Base-by-base conservation (phyloP, 192 early-diverging fungal species). In the Chytriomyces hyalinus region DNA sequence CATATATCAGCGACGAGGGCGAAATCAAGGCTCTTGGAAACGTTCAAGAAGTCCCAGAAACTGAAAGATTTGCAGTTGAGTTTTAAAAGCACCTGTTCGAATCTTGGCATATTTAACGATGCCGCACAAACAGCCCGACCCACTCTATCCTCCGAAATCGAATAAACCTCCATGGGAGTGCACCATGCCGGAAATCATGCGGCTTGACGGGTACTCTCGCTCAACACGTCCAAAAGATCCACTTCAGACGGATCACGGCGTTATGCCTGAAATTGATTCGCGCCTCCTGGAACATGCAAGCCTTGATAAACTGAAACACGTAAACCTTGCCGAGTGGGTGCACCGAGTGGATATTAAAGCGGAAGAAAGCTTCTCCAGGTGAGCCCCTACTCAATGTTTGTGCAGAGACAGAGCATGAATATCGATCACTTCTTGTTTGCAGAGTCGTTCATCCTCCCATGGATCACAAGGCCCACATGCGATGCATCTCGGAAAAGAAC, bases 131-230 rank as follows among this genome's bases (percentile, higher is more conserved):
- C 13, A 46, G 65, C 57, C 51, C 45, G 50, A 76, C 61, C 67
- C 65, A 59, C 6, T 15, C 26, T 72, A 17, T 48, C 53, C 67
- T 15, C 62, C 6, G 72, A 66, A 73, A 57, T 28, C 46, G 7
- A 57, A 8, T 15, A 11, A 47, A 11, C 64, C 47, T 24, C 73
- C 73, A 7, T 75, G 73, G 73, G 67, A 69, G 24, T 81, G 69
- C 71, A 11, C 48, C 7, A 28, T 10, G 26, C 66, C 76, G 20
- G 79, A 78, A 10, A 81, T 48, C 28, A 84, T 83, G 80, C 62
- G 67, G 11, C 74, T 82, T 5, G 82, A 84, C 68, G 85, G 83
- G n/a, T 87, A 83, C 78, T 76, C 83, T 22, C 76, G 83, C 15
- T 83, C 81, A 4, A 64, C 83, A 70, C 70, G 77, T 49, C 45